phyloP scores from a whole-genome alignment of 2,329 filamentous ascomycete genomes.

The Cytospora piceae region DNA sequence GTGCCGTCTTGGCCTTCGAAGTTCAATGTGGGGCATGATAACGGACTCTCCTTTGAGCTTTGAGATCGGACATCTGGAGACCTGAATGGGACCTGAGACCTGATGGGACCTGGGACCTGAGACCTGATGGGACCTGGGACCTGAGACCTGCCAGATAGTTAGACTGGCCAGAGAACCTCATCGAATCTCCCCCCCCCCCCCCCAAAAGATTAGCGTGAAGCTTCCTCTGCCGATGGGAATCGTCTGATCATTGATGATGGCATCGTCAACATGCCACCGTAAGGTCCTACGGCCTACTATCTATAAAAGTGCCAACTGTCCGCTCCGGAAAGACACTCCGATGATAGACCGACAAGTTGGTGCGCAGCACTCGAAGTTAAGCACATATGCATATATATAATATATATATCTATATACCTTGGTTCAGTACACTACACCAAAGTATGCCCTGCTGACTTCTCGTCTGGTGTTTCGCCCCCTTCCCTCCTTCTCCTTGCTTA shows the following conservation, averaged over 20 bases:
- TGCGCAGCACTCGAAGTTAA: background rate
- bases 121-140: background rate
- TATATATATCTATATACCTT: no score
- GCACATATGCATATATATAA: background rate
- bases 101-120: background rate
- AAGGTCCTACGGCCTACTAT: background rate
- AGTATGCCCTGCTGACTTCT: background rate
- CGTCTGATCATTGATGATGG: background rate
- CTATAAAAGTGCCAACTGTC: background rate
- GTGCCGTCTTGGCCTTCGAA: background rate
- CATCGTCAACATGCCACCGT: background rate
- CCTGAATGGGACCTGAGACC: background rate
- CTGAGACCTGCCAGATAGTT: background rate
- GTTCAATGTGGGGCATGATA: background rate
- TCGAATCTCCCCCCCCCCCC: background rate
- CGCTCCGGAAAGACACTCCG: background rate
- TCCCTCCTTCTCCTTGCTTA: background rate
- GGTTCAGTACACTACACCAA: background rate
- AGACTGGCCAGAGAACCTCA: background rate
- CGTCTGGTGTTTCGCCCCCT: no score
- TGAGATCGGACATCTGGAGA: background rate
- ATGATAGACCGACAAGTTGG: background rate
- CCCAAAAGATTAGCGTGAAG: background rate
- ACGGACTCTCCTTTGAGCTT: background rate
- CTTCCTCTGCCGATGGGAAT: background rate